Conservation (phyloP, 2,329 filamentous ascomycete species). For the Sporothrix brasiliensis region DNA sequence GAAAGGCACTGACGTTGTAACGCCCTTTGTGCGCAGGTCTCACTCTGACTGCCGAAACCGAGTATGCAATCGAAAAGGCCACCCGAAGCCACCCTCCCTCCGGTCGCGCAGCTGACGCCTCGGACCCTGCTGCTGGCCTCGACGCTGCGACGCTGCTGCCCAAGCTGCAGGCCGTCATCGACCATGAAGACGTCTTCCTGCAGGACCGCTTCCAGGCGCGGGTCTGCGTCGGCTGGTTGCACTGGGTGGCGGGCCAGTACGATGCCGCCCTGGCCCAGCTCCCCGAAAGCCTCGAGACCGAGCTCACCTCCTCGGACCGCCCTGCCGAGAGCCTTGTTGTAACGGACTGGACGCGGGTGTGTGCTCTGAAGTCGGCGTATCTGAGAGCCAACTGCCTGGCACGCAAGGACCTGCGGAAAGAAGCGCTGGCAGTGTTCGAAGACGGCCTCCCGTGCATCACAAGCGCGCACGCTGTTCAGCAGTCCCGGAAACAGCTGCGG, state of each 20-base stretch:
- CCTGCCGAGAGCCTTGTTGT: slow-evolving; percentile 49
- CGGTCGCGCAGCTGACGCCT: slow-evolving; percentile 49
- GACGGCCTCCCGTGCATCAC: slow-evolving; percentile 66
- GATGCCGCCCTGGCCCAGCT: slow-evolving; percentile 62
- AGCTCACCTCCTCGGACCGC: slow-evolving; percentile 57
- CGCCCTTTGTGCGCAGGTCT: slow-evolving; percentile 56
- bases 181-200: slow-evolving; percentile 55
- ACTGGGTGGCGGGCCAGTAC: slow-evolving; percentile 76
- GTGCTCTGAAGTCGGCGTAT: slow-evolving; percentile 76
- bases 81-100: slow-evolving; percentile 49
- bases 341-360: slow-evolving; percentile 79
- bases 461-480: slow-evolving; percentile 54
- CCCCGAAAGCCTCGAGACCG: slow-evolving; percentile 61
- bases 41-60: slow-evolving; percentile 68
- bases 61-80: slow-evolving; percentile 64
- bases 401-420: slow-evolving; percentile 52
- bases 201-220: slow-evolving; percentile 76
- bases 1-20: not conserved
- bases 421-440: slow-evolving; percentile 68
- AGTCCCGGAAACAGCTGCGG: slow-evolving; percentile 65
- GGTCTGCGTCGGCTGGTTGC: slow-evolving; percentile 81
- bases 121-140: slow-evolving; percentile 48
- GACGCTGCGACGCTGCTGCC: slow-evolving; percentile 52
- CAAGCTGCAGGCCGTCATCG: slow-evolving; percentile 59
- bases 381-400: slow-evolving; percentile 69